Evolutionary conservation across 352 stramenopile species (phyloP), one percentile per base, ranked within the genome.

Genomic region (Phytopythium delawarense): DNA sequence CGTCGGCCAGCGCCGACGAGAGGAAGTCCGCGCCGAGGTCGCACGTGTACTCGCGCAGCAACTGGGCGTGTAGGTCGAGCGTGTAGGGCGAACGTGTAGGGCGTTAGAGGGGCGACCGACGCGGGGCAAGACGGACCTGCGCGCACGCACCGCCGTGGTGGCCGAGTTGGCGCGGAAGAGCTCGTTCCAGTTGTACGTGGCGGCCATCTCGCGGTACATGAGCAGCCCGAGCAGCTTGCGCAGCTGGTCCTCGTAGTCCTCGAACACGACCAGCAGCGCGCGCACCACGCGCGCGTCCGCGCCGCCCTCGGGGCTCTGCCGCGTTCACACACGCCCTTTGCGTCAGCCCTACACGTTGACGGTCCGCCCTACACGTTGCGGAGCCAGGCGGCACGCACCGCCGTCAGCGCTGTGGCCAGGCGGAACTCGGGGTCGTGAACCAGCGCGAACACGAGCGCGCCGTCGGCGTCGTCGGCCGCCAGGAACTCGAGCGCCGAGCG

Each of bases 141-240:
- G 28, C 28, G 28, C 21, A 76, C 76, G 56, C 63, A 84, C 78
- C 35, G 81, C 83, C 18, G 83, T 92, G 13, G 78, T 82, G 52
- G 81, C 66, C 62, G 83, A 92, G 62, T 90, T 92, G 64, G 83
- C 83, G 67, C 83, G 81, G 62, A 92, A 92, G 53, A 92, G 78
- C 59, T 92, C 81, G 74, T 88, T 90, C 83, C 83, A 92, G 67
- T 92, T 90, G 51, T 81, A 62, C 49, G 83, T 92, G 62, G 82
- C 77, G 59, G 87, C 69, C 83, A 92, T 92, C 63, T 92, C 83
- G 32, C 72, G 75, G 56, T 89, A 75, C 83, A 92, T 88, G 68
- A 90, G 77, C 64, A 87, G 62, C 13, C 77, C 76, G 32, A 92
- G 35, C 23, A 90, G 70, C 63, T 84, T 84, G 11, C 76, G 81